Conservation (phyloP, 371 early-diverging fungal genomes). For the Syncephalastrum racemosum region DNA sequence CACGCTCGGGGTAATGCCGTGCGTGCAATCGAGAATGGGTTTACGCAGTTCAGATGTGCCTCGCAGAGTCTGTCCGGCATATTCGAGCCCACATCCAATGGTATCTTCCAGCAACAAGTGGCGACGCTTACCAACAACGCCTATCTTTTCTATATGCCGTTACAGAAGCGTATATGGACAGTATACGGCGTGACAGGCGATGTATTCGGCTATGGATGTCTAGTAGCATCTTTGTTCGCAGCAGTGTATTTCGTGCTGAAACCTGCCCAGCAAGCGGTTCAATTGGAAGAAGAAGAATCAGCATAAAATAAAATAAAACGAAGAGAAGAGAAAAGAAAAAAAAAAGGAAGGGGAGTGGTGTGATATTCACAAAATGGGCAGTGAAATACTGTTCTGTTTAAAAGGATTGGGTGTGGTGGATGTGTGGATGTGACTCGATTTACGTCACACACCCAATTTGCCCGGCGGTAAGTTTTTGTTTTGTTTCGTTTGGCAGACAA, state of each 20-base stretch:
- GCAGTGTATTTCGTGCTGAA: background rate
- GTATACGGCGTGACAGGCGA: conserved; percentile 47
- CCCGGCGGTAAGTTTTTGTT: conserved; percentile 9
- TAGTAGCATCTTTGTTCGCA: conserved; percentile 23
- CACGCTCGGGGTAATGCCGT: conserved; percentile 45
- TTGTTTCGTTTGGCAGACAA: conserved; percentile 1
- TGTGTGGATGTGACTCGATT: too few species aligned
- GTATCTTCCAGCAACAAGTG: conserved; percentile 42
- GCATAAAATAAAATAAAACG: too few species aligned
- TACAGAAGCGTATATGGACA: conserved; percentile 41
- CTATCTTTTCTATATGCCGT: conserved; percentile 46
- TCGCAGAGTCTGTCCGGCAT: conserved; percentile 54
- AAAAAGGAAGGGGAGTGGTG: too few species aligned
- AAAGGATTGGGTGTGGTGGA: too few species aligned
- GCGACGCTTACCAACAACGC: conserved; percentile 37
- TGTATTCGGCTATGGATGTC: conserved; percentile 40
- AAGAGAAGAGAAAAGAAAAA: too few species aligned
- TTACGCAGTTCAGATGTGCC: conserved; percentile 53
- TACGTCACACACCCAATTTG: too few species aligned
- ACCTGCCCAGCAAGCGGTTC: too few species aligned
- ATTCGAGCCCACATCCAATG: conserved; percentile 43
- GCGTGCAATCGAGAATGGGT: conserved; percentile 57
- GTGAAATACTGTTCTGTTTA: too few species aligned
- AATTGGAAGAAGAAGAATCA: too few species aligned
- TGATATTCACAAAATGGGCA: too few species aligned